Evolutionary conservation across 2,329 filamentous ascomycete genomes (phyloP).

Genomic region (Talaromyces sp.): DNA sequence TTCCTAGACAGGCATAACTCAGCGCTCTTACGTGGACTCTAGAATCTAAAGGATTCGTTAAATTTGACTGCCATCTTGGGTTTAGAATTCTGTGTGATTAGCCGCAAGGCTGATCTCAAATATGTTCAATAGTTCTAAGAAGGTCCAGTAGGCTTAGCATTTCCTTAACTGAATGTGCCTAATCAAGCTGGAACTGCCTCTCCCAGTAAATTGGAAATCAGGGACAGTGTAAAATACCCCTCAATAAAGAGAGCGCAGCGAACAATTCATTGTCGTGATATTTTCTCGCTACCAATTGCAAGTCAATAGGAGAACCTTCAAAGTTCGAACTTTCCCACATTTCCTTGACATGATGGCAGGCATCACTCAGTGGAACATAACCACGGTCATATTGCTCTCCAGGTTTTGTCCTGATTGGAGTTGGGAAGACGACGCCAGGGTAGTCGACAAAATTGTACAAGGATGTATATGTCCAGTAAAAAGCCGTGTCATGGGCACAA

Average conservation of each 20-base stretch:
- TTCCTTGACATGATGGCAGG: background rate
- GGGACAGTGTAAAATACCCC: too few relatives aligned
- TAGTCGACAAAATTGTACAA: slow-evolving; percentile 68
- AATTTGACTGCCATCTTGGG: too few relatives aligned
- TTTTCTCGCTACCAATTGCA: slow-evolving; percentile 51
- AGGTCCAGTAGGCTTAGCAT: too few relatives aligned
- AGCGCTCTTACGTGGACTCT: background rate
- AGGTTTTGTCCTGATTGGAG: too few relatives aligned
- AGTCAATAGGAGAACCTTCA: slow-evolving; percentile 44
- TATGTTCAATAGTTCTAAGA: too few relatives aligned
- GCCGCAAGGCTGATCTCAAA: too few relatives aligned
- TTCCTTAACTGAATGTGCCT: too few relatives aligned
- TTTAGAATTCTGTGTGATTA: too few relatives aligned
- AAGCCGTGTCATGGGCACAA: slow-evolving; percentile 49
- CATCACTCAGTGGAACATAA: background rate
- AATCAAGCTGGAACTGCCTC: too few relatives aligned
- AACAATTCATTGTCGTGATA: background rate
- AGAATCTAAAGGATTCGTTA: background rate
- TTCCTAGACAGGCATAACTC: background rate
- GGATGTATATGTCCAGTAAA: slow-evolving; percentile 60
- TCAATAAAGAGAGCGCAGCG: background rate
- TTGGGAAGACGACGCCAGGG: slow-evolving; percentile 56
- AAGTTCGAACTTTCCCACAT: background rate
- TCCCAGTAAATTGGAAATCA: too few relatives aligned
- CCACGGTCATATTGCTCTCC: slow-evolving; percentile 23